These are phyloP conservation scores for Tilletia caries DNA, from an alignment of 1,284 basidiomycete genomes.

Conservation along the genomic window DNA sequence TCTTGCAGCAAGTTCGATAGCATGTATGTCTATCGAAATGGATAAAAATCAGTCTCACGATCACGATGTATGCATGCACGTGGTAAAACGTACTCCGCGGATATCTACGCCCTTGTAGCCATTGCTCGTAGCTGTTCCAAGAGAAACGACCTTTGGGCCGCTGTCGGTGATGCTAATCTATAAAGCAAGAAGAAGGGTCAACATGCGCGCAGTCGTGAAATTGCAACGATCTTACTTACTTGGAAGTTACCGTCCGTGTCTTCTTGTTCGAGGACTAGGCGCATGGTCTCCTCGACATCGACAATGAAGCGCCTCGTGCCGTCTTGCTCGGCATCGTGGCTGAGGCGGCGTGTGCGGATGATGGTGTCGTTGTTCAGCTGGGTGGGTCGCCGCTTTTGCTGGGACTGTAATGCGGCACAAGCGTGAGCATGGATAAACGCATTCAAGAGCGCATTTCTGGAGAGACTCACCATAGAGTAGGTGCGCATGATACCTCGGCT, in stretches of 20 bases:
- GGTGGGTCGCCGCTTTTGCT: conserved; percentile 46
- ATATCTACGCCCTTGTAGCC: conserved; percentile 81
- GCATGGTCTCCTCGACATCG: conserved; percentile 98
- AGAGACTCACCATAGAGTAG: conserved; percentile 36
- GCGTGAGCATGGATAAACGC: background rate
- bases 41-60: background rate
- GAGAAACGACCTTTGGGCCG: conserved; percentile 89
- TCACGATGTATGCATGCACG: background rate
- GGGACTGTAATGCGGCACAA: conserved; percentile 18
- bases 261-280: conserved; percentile 92
- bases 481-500: conserved; percentile 40
- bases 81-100: conserved; percentile 62
- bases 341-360: conserved; percentile 45
- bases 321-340: conserved; percentile 56
- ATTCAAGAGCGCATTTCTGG: background rate
- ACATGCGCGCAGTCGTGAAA: background rate
- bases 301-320: conserved; percentile 69
- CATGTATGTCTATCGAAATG: conserved; percentile 64
- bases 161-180: conserved; percentile 93
- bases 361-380: conserved; percentile 47
- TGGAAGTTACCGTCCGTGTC: conserved; percentile 90
- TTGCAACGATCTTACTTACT: background rate
- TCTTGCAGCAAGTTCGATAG: conserved; percentile 98
- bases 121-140: conserved; percentile 94
- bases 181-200: conserved; percentile 39